A percentile compares a stretch with the other conserved stretches of the same genome.
phyloP scores from a whole-genome alignment of 805 yeast species.

The Grigorovia jiainica region DNA sequence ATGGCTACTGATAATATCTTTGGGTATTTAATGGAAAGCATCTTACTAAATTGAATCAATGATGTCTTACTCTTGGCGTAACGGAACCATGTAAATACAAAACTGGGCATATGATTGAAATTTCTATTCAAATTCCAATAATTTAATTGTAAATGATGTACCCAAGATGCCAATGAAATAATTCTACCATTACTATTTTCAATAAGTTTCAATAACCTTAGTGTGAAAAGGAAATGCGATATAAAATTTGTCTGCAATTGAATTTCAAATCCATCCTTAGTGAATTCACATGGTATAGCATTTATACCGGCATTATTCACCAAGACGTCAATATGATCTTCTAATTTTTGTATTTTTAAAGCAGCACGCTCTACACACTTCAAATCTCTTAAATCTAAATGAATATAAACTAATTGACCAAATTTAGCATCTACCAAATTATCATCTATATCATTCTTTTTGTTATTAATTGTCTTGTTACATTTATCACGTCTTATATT shows the following conservation, averaged over 20 bases:
- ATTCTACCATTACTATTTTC: slow-evolving; percentile 39
- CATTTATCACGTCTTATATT: slow-evolving; percentile 8
- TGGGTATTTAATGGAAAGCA: slow-evolving; percentile 58
- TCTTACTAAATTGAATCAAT: slow-evolving; percentile 62
- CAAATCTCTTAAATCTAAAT: slow-evolving; percentile 46
- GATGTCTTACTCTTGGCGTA: slow-evolving; percentile 72
- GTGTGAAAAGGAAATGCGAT: slow-evolving; percentile 63
- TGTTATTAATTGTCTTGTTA: background rate
- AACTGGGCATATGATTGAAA: slow-evolving; percentile 53
- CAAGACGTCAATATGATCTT: slow-evolving; percentile 46
- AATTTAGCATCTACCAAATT: slow-evolving; percentile 12
- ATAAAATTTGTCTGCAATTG: slow-evolving; percentile 74
- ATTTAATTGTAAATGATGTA: slow-evolving; percentile 45
- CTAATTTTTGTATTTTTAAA: slow-evolving; percentile 35
- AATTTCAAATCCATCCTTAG: slow-evolving; percentile 65
- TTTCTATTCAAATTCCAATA: slow-evolving; percentile 37
- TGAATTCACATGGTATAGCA: slow-evolving; percentile 59
- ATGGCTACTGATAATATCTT: slow-evolving; percentile 53
- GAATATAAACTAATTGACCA: slow-evolving; percentile 45
- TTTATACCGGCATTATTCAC: slow-evolving; percentile 75
- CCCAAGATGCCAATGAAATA: slow-evolving; percentile 54
- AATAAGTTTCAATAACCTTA: slow-evolving; percentile 45
- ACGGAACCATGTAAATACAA: slow-evolving; percentile 66
- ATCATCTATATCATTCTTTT: background rate
- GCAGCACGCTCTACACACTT: slow-evolving; percentile 42